phyloP scores from a whole-genome alignment of 306 rosid species.

The Fagus crenata region DNA sequence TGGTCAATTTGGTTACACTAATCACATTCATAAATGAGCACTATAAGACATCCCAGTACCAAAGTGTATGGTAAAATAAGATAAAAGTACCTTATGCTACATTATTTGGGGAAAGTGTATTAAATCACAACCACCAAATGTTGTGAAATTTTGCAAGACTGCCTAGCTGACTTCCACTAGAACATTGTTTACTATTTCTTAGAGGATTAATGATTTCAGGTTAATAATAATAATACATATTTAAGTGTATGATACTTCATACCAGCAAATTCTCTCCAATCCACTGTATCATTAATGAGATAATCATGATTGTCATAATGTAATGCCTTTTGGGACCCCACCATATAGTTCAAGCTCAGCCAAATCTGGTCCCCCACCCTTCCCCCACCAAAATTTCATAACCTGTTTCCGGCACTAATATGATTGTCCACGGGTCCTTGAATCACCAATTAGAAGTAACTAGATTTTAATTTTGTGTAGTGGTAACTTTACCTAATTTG shows the following conservation, averaged over 20 bases:
- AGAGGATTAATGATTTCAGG: background rate
- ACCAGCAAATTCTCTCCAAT: slow-evolving; percentile 23
- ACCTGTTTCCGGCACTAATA: slow-evolving; percentile 17
- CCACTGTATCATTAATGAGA: slow-evolving; percentile 11
- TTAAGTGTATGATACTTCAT: slow-evolving; percentile 31
- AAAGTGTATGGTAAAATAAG: background rate
- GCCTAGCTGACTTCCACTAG: slow-evolving; percentile 25
- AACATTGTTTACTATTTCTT: slow-evolving; percentile 8
- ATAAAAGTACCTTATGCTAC: background rate
- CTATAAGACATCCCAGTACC: background rate
- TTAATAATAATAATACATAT: slow-evolving; percentile 36
- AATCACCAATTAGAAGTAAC: slow-evolving; percentile 9
- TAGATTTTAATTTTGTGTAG: background rate
- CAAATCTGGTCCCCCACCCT: background rate
- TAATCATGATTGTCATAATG: slow-evolving; percentile 16
- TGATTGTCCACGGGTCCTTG: slow-evolving; percentile 9
- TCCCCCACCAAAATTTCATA: background rate
- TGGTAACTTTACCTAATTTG: slow-evolving; percentile 25
- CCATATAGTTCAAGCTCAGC: slow-evolving; percentile 8
- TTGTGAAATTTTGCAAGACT: slow-evolving; percentile 1
- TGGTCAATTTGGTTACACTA: slow-evolving; percentile 6
- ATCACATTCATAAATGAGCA: background rate
- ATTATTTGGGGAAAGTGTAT: background rate
- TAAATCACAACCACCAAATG: background rate
- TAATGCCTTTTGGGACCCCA: slow-evolving; percentile 26